These are phyloP conservation scores for Hanseniaspora pseudoguilliermondii DNA, from an alignment of 805 yeast species.

Conservation along the genomic window DNA sequence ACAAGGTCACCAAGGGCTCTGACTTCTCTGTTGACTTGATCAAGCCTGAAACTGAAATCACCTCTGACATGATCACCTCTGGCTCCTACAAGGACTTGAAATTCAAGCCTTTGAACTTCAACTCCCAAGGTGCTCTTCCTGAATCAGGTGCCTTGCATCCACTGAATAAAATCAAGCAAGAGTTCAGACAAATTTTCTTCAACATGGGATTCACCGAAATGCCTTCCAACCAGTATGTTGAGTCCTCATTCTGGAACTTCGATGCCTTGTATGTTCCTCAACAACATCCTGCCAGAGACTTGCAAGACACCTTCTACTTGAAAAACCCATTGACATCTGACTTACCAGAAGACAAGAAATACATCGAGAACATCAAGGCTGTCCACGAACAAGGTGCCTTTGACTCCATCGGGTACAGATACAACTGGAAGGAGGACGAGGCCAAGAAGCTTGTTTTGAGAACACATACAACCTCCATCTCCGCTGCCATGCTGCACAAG, in stretches of 20 bases:
- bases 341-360: slow-evolving; percentile 67
- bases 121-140: slow-evolving; percentile 84
- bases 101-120: slow-evolving; percentile 92
- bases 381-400: slow-evolving; percentile 84
- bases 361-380: slow-evolving; percentile 61
- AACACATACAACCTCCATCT: slow-evolving; percentile 95
- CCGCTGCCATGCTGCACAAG: slow-evolving; percentile 74
- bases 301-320: slow-evolving; percentile 95
- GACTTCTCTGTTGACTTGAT: slow-evolving; percentile 73
- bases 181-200: slow-evolving; percentile 93
- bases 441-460: slow-evolving; percentile 83
- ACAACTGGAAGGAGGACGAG: slow-evolving; percentile 91
- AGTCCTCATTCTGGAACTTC: slow-evolving; percentile 97
- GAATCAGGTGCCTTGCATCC: slow-evolving; percentile 93
- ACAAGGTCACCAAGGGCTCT: slow-evolving; percentile 62
- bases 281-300: slow-evolving; percentile 98
- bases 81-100: slow-evolving; percentile 73
- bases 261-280: slow-evolving; percentile 95
- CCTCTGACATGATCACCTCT: slow-evolving; percentile 76
- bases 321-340: slow-evolving; percentile 81
- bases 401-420: slow-evolving; percentile 96
- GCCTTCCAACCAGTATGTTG: slow-evolving; percentile 98
- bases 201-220: slow-evolving; percentile 96
- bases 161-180: slow-evolving; percentile 89
- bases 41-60: slow-evolving; percentile 81